These are phyloP conservation scores for Aspergillus sojae DNA, from an alignment of 2,329 filamentous ascomycete species.

Conservation along the genomic window DNA sequence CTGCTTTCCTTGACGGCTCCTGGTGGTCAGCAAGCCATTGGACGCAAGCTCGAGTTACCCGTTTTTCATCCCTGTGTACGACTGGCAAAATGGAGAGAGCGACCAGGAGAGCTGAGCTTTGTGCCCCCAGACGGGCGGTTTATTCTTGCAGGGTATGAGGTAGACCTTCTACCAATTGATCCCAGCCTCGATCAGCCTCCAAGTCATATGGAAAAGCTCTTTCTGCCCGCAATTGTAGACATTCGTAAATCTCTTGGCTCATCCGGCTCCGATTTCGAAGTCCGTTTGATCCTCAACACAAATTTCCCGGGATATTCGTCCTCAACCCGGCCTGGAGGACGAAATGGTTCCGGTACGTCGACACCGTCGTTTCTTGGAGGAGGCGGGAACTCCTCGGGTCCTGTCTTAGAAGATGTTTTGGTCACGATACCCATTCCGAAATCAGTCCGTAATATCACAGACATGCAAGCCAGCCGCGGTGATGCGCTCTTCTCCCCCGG, in stretches of 20 bases:
- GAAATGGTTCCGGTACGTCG: constrained; percentile 49
- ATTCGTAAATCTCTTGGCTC: constrained; percentile 78
- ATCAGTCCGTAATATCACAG: constrained; percentile 78
- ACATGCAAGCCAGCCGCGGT: constrained; percentile 77
- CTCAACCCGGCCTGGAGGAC: constrained; percentile 42
- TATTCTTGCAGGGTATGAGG: constrained; percentile 90
- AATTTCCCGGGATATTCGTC: constrained; percentile 59
- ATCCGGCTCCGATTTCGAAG: constrained; percentile 82
- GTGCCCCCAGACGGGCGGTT: constrained; percentile 94
- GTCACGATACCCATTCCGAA: constrained; percentile 78
- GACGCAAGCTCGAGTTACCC: constrained; percentile 76
- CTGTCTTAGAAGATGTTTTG: constrained; percentile 72
- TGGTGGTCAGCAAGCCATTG: constrained; percentile 76
- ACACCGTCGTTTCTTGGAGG: constrained; percentile 54
- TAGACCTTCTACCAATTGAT: constrained; percentile 78
- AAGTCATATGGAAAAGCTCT: constrained; percentile 64
- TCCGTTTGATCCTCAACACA: constrained; percentile 72
- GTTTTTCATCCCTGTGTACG: constrained; percentile 97
- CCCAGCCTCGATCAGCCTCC: constrained; percentile 59
- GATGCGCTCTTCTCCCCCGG: constrained; percentile 80
- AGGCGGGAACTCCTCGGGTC: constrained; percentile 61
- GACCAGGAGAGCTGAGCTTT: constrained; percentile 90
- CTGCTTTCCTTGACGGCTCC: constrained; percentile 76
- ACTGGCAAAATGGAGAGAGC: constrained; percentile 84
- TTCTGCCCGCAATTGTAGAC: constrained; percentile 79